Conservation (phyloP, 257 asterid genomes). For the Dorcoceras hygrometricum region DNA sequence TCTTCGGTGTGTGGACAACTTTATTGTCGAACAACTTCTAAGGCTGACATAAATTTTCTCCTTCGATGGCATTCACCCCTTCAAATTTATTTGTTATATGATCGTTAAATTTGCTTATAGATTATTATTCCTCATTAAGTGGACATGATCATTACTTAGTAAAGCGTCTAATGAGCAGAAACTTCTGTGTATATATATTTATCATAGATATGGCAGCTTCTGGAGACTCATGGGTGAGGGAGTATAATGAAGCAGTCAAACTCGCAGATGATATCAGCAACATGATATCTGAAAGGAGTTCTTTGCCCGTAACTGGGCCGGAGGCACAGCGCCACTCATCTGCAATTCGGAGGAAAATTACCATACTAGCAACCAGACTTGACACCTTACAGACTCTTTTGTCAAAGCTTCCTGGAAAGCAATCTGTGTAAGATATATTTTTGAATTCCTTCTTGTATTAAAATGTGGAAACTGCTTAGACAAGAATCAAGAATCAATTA, state of each 20-base stretch:
- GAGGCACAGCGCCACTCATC: constrained; percentile 87
- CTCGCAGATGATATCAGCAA: constrained; percentile 76
- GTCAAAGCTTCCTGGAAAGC: constrained; percentile 62
- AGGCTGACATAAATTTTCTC: neutral
- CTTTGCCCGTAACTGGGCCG: constrained; percentile 64
- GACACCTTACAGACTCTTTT: constrained; percentile 65
- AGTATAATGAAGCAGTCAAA: constrained; percentile 83
- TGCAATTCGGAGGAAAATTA: constrained; percentile 81
- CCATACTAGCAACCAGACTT: constrained; percentile 82
- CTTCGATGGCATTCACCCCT: neutral
- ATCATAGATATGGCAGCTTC: constrained; percentile 68
- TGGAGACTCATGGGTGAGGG: constrained; percentile 86
- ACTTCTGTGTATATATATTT: neutral
- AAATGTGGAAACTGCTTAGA: neutral
- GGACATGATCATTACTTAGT: constrained; percentile 1
- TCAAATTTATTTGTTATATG: neutral
- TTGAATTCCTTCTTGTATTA: neutral
- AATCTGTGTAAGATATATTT: constrained; percentile 54
- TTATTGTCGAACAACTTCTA: neutral
- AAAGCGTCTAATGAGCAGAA: neutral
- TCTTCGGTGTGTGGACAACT: neutral
- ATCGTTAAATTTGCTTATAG: neutral
- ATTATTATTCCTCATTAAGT: neutral
- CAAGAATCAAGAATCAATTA: neutral
- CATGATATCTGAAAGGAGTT: constrained; percentile 86